Evolutionary conservation across 257 asterid species (phyloP).

Genomic region (Nicotiana otophora): DNA sequence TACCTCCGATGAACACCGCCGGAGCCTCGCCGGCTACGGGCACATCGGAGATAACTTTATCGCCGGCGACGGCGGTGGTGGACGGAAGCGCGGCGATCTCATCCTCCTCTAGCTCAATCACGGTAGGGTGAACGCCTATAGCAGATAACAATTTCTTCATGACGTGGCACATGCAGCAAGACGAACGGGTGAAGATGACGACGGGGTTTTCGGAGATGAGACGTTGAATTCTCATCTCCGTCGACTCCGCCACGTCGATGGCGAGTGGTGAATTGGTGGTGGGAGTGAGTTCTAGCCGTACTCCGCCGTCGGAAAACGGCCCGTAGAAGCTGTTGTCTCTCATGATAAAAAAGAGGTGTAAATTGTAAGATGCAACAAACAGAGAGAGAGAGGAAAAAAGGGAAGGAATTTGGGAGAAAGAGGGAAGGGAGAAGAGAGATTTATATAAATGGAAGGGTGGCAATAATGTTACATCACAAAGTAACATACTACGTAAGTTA

Average conservation of each 20-base stretch:
- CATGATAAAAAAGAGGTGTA: slow-evolving; percentile 26
- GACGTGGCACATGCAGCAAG: slow-evolving; percentile 97
- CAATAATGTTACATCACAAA: slow-evolving; percentile 27
- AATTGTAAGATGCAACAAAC: background rate
- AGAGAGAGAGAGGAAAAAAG: background rate
- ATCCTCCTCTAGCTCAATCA: slow-evolving; percentile 76
- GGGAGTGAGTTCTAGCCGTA: slow-evolving; percentile 58
- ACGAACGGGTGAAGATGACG: slow-evolving; percentile 69
- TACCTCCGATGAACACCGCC: slow-evolving; percentile 76
- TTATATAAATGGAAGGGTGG: slow-evolving; percentile 28
- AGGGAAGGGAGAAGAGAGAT: slow-evolving; percentile 27
- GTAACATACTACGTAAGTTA: slow-evolving; percentile 27
- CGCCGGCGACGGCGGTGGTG: slow-evolving; percentile 4
- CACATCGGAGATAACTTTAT: background rate
- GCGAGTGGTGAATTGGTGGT: slow-evolving; percentile 58
- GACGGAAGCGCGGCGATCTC: slow-evolving; percentile 54
- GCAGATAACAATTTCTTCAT: slow-evolving; percentile 69
- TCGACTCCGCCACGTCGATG: slow-evolving; percentile 58
- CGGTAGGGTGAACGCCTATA: slow-evolving; percentile 83
- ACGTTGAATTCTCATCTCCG: slow-evolving; percentile 78
- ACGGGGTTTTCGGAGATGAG: slow-evolving; percentile 80
- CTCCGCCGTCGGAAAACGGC: slow-evolving; percentile 41
- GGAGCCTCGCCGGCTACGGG: slow-evolving; percentile 25
- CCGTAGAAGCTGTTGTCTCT: slow-evolving; percentile 44
- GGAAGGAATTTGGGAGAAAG: slow-evolving; percentile 1